A percentile compares a stretch with the other conserved stretches of the same genome.
phyloP scores from a whole-genome alignment of 2,329 filamentous ascomycete species.

The Diaporthe citri region DNA sequence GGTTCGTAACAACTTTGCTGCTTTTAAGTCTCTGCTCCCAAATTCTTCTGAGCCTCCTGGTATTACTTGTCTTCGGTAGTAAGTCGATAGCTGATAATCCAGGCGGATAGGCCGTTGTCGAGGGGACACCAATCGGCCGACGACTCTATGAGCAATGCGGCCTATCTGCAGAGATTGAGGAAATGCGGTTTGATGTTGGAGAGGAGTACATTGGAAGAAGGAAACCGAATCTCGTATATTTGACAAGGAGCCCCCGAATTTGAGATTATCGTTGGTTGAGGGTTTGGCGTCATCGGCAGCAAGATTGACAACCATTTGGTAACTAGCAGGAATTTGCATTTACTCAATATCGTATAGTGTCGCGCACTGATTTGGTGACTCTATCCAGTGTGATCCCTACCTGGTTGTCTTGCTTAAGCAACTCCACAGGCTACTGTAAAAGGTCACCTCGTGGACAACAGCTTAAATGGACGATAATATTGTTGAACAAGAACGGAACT shows the following conservation, averaged over 20 bases:
- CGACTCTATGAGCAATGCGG: background rate
- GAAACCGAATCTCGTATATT: background rate
- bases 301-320: background rate
- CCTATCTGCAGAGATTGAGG: background rate
- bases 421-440: background rate
- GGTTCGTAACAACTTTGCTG: background rate
- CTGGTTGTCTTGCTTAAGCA: background rate
- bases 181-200: constrained; percentile 10
- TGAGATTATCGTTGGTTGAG: background rate
- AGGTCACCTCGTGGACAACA: too few species aligned
- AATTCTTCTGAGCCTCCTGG: too few species aligned
- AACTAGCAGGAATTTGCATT: background rate
- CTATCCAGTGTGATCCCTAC: too few species aligned
- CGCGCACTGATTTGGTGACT: too few species aligned
- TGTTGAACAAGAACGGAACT: background rate
- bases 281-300: background rate
- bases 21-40: too few species aligned
- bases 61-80: too few species aligned
- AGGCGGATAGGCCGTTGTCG: background rate
- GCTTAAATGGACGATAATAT: background rate
- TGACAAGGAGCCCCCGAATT: background rate
- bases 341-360: background rate
- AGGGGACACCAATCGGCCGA: constrained; percentile 4
- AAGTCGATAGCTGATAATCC: background rate
- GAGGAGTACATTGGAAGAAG: background rate